These are phyloP conservation scores for Chlorella ohadii DNA, from an alignment of 139 green algal genomes.

Conservation along the genomic window DNA sequence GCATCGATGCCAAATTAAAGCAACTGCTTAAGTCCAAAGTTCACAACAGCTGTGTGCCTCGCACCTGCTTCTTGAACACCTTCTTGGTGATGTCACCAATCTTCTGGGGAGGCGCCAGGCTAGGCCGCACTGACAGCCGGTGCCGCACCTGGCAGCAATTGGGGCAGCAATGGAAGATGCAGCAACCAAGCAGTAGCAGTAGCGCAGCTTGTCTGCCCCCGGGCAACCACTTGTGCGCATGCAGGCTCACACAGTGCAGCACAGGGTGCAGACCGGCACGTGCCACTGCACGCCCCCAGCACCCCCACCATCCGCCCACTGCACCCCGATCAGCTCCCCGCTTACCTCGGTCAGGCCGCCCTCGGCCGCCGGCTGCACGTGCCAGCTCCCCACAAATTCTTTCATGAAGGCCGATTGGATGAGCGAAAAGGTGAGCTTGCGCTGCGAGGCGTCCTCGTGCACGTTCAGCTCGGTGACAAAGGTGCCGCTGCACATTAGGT, in stretches of 20 bases:
- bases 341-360: neutral
- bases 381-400: conserved; percentile 43
- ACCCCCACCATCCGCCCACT: too few relatives aligned
- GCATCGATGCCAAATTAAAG: too few relatives aligned
- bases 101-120: conserved; percentile 33
- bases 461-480: conserved; percentile 44
- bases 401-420: conserved; percentile 46
- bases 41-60: too few relatives aligned
- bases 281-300: too few relatives aligned
- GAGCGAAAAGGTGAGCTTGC: conserved; percentile 34
- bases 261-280: too few relatives aligned
- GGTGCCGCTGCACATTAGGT: conserved; percentile 18
- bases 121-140: conserved; percentile 25
- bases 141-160: conserved; percentile 11
- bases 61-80: conserved; percentile 38
- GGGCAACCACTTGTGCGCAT: too few relatives aligned
- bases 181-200: too few relatives aligned
- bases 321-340: too few relatives aligned
- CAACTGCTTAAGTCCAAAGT: too few relatives aligned
- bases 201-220: too few relatives aligned
- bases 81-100: conserved; percentile 39
- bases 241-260: too few relatives aligned
- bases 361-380: neutral
- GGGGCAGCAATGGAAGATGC: too few relatives aligned
- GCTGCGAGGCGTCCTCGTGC: conserved; percentile 4